Evolutionary conservation across 192 early-diverging fungal species (phyloP).

Genomic region (Podila epicladia): DNA sequence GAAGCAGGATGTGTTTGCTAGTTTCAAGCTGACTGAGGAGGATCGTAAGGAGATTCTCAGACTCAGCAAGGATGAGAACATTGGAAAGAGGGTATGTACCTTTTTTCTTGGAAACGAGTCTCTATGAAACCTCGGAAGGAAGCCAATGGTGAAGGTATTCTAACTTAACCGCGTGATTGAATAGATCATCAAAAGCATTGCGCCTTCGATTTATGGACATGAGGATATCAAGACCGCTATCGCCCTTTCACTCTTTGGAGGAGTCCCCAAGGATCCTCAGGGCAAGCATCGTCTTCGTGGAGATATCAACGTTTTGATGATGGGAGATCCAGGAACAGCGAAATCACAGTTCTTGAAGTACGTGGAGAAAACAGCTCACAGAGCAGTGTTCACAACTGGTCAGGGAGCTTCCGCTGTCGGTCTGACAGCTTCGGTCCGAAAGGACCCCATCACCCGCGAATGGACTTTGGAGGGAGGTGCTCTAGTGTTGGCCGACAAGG

Average conservation of each 20-base stretch:
- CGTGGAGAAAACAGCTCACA: slow-evolving; percentile 84
- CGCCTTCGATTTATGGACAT: slow-evolving; percentile 99
- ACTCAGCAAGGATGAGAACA: slow-evolving; percentile 79
- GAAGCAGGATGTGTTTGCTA: slow-evolving; percentile 89
- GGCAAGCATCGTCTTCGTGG: slow-evolving; percentile 96
- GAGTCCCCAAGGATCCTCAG: slow-evolving; percentile 93
- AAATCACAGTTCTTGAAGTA: slow-evolving; percentile 91
- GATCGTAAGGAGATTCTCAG: slow-evolving; percentile 82
- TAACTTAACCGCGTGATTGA: not conserved
- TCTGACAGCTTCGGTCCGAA: slow-evolving; percentile 84
- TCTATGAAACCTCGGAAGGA: not conserved
- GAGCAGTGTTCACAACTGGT: slow-evolving; percentile 88
- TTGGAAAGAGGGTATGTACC: slow-evolving; percentile 75
- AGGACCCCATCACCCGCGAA: slow-evolving; percentile 87
- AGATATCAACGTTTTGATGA: slow-evolving; percentile 96
- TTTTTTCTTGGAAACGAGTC: not conserved
- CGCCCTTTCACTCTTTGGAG: slow-evolving; percentile 95
- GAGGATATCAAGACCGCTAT: slow-evolving; percentile 96
- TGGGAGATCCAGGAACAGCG: slow-evolving; percentile 91
- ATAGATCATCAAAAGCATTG: slow-evolving; percentile 92
- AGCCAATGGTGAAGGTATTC: too few relatives aligned
- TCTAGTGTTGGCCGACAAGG: slow-evolving; percentile 86
- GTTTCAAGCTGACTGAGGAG: slow-evolving; percentile 89
- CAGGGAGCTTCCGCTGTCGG: slow-evolving; percentile 89
- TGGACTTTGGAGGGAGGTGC: slow-evolving; percentile 94